phyloP scores from a whole-genome alignment of 2,329 filamentous ascomycete genomes.

The Lecanosticta acicola region DNA sequence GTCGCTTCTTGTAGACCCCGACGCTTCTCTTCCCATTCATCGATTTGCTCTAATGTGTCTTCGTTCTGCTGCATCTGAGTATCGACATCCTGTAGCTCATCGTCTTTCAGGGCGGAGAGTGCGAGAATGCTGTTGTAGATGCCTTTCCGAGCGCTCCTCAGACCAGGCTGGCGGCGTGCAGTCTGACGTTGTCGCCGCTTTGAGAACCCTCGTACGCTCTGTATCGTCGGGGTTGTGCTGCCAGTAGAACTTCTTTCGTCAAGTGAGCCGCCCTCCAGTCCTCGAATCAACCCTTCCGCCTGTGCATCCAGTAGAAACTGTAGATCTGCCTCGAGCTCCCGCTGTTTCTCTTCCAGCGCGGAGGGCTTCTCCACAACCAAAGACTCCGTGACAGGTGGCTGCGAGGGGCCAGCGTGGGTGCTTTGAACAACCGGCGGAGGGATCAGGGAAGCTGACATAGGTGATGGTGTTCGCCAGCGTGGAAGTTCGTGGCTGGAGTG shows the following conservation, averaged over 20 bases:
- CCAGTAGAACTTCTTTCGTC: conserved; percentile 46
- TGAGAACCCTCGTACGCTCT: conserved; percentile 30
- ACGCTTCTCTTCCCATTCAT: conserved; percentile 55
- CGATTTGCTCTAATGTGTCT: conserved; percentile 54
- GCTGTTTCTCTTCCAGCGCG: conserved; percentile 38
- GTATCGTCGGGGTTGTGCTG: conserved; percentile 45
- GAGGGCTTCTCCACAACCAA: conserved; percentile 43
- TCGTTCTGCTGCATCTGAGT: conserved; percentile 53
- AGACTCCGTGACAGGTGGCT: conserved; percentile 27
- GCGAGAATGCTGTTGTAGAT: conserved; percentile 59
- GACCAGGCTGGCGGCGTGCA: conserved; percentile 48
- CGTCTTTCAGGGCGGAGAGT: conserved; percentile 60
- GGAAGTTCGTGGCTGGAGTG: conserved; percentile 26
- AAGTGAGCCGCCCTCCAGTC: conserved; percentile 36
- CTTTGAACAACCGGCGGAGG: conserved; percentile 34
- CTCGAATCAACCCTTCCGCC: conserved; percentile 51
- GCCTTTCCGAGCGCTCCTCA: conserved; percentile 59
- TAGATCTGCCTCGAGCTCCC: conserved; percentile 52
- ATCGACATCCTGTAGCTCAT: conserved; percentile 59
- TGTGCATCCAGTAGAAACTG: conserved; percentile 58
- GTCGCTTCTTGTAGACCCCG: conserved; percentile 52
- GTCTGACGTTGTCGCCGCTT: conserved; percentile 46
- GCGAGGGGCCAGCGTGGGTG: conserved; percentile 17
- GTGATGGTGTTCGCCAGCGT: conserved; percentile 31
- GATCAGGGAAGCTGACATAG: conserved; percentile 31